phyloP scores from a whole-genome alignment of 2,329 filamentous ascomycete species.

The Ophiostoma quercus region DNA sequence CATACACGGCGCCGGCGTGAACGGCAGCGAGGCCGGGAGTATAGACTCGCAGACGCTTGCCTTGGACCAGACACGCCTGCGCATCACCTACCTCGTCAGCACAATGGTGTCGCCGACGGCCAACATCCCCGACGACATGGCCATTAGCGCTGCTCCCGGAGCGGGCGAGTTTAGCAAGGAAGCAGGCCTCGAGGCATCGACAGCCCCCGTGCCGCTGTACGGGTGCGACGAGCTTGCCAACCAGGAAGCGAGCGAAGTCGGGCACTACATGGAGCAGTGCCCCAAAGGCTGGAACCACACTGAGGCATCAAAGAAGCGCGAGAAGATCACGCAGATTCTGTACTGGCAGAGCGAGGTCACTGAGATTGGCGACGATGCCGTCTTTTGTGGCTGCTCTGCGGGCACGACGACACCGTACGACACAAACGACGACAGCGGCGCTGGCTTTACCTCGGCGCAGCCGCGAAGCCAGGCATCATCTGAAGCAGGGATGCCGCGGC shows the following conservation, averaged over 20 bases:
- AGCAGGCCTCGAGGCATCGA: background rate
- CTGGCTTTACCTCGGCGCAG: background rate
- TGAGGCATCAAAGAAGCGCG: slow-evolving; percentile 23
- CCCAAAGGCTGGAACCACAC: slow-evolving; percentile 24
- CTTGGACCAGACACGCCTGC: slow-evolving; percentile 31
- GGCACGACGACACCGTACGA: slow-evolving; percentile 14
- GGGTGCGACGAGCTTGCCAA: slow-evolving; percentile 12
- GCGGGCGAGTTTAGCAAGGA: background rate
- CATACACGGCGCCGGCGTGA: background rate
- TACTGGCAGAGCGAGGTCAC: slow-evolving; percentile 49
- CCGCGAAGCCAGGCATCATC: background rate
- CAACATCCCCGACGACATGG: slow-evolving; percentile 11
- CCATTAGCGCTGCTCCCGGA: background rate
- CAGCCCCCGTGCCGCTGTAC: background rate
- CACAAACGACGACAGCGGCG: slow-evolving; percentile 10
- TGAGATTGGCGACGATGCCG: slow-evolving; percentile 29
- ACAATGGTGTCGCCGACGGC: slow-evolving; percentile 26
- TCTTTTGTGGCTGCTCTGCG: slow-evolving; percentile 34
- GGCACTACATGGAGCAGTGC: slow-evolving; percentile 14
- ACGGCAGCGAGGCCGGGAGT: slow-evolving; percentile 9
- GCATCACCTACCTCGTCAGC: slow-evolving; percentile 28
- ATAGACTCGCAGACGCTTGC: slow-evolving; percentile 28
- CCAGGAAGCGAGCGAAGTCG: background rate
- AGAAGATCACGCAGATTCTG: slow-evolving; percentile 39
- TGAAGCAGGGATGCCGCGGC: slow-evolving; percentile 8